Percentiles rank a stretch among this genome's conserved stretches.
These are phyloP conservation scores for Epichloe scottii DNA, from an alignment of 2,329 filamentous ascomycete genomes.

Conservation along the genomic window DNA sequence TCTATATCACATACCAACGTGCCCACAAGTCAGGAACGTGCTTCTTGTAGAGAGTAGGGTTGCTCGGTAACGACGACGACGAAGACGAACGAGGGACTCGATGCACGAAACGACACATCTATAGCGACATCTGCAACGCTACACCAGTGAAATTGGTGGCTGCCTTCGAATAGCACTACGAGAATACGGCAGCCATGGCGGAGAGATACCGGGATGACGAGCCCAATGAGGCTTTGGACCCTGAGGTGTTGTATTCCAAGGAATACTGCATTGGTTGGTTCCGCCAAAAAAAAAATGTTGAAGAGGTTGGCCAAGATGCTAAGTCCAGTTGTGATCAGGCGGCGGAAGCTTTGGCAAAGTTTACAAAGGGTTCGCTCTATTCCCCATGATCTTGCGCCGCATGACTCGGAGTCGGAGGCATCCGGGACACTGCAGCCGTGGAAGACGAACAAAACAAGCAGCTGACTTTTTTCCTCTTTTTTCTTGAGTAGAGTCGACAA, in stretches of 20 bases:
- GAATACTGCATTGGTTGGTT: conserved; percentile 71
- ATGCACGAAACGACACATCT: not conserved
- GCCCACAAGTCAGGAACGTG: not conserved
- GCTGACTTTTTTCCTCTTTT: not conserved
- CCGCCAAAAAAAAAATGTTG: conserved; percentile 1
- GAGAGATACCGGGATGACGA: conserved; percentile 35
- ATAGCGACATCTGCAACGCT: not conserved
- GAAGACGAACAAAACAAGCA: not conserved
- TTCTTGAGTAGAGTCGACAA: conserved; percentile 64
- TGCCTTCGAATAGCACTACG: not conserved
- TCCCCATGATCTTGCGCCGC: not conserved
- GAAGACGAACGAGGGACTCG: not conserved
- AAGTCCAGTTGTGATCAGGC: conserved; percentile 36
- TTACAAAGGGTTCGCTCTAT: conserved; percentile 68
- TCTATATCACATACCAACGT: not conserved
- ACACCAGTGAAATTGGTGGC: not conserved
- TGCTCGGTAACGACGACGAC: not conserved
- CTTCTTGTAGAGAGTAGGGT: not conserved
- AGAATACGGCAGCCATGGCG: conserved; percentile 26
- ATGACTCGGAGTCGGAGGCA: not conserved
- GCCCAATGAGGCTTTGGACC: conserved; percentile 51
- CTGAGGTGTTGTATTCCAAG: conserved; percentile 85
- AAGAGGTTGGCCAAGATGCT: conserved; percentile 11
- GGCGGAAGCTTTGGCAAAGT: conserved; percentile 98
- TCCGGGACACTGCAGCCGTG: not conserved